Evolutionary conservation across 345 rosid genomes (phyloP).

Genomic region (Nephelium lappaceum): DNA sequence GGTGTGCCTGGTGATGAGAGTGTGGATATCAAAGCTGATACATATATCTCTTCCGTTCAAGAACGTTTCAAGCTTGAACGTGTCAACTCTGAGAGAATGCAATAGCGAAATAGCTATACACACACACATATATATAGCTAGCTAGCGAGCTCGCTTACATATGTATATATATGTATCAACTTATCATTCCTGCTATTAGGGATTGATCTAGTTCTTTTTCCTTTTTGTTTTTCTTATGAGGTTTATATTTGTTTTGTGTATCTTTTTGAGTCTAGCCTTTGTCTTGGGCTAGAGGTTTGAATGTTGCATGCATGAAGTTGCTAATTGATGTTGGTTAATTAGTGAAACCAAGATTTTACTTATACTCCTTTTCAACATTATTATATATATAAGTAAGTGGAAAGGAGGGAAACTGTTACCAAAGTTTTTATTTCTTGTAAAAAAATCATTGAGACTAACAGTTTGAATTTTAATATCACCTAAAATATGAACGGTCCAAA

Average conservation of each 20-base stretch:
- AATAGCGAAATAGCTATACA: not conserved
- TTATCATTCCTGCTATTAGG: not conserved
- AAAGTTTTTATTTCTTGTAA: no score
- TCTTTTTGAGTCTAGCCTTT: not conserved
- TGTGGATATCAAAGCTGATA: conserved; percentile 52
- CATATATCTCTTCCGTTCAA: conserved; percentile 54
- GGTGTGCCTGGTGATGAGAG: conserved; percentile 41
- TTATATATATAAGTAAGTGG: no score
- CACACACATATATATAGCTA: no score
- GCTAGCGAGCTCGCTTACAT: no score
- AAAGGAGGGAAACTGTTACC: no score
- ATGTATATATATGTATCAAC: no score
- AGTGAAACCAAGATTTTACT: no score
- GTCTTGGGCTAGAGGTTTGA: not conserved
- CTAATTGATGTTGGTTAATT: not conserved
- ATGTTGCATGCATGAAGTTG: not conserved
- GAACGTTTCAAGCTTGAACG: conserved; percentile 64
- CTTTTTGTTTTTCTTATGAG: no score
- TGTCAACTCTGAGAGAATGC: conserved; percentile 30
- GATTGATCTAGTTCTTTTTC: not conserved
- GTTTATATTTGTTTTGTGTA: not conserved
- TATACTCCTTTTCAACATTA: no score
- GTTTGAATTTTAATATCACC: no score
- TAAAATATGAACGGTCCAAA: no score
- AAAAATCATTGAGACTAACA: no score